A percentile compares a stretch with the other conserved stretches of the same genome.
These are phyloP conservation scores for Hypoxylon sp. DNA, from an alignment of 2,329 filamentous ascomycete species.

Conservation along the genomic window DNA sequence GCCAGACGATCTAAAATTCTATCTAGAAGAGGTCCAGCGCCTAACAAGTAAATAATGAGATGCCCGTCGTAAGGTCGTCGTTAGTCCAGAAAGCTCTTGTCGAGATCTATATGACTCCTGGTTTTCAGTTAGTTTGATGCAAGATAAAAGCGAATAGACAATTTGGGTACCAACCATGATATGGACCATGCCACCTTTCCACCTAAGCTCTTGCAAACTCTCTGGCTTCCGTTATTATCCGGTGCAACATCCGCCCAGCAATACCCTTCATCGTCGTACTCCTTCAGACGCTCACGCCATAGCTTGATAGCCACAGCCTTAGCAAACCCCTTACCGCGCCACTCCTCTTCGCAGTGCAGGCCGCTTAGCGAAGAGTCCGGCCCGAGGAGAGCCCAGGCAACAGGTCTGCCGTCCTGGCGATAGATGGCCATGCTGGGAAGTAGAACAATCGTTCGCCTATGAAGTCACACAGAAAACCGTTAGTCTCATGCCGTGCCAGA, in stretches of 20 bases:
- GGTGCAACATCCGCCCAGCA: conserved; percentile 73
- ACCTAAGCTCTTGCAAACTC: conserved; percentile 71
- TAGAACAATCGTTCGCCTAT: conserved; percentile 56
- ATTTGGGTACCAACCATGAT: conserved; percentile 64
- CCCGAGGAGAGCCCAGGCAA: conserved; percentile 75
- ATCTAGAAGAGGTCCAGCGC: conserved; percentile 90
- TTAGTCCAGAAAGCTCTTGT: conserved; percentile 44
- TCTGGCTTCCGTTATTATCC: conserved; percentile 70
- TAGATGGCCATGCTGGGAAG: conserved; percentile 63
- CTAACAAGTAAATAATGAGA: conserved; percentile 60
- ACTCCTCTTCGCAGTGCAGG: conserved; percentile 70
- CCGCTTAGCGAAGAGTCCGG: conserved; percentile 71
- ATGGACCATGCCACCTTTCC: conserved; percentile 66
- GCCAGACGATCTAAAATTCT: conserved; percentile 92
- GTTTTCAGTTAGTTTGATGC: conserved; percentile 30
- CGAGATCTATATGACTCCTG: conserved; percentile 47
- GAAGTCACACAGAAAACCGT: not conserved
- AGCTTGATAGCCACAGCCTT: conserved; percentile 70
- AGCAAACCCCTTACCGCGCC: conserved; percentile 71
- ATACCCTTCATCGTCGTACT: conserved; percentile 63
- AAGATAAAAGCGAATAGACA: conserved; percentile 14
- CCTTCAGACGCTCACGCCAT: conserved; percentile 61
- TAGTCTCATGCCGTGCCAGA: not conserved
- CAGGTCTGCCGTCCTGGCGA: conserved; percentile 58
- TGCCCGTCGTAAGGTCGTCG: conserved; percentile 15